Evolutionary conservation across 2,329 filamentous ascomycete species (phyloP), one percentile per base, ranked within the genome.

Genomic region (Beauveria caledonica): DNA sequence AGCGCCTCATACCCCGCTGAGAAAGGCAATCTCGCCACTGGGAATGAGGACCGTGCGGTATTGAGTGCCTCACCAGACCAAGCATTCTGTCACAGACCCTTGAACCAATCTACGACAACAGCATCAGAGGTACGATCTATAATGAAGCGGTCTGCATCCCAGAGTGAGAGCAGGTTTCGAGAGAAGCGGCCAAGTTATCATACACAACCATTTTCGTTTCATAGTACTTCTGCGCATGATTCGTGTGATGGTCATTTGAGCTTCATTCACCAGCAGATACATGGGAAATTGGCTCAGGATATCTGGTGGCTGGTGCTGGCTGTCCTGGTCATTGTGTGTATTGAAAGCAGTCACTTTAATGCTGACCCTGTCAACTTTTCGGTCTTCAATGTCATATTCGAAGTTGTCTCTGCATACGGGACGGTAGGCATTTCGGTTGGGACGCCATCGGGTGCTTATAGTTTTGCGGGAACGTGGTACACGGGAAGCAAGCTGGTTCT

Each of bases 231-330:
- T 17, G 15, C n/a, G 9, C n/a, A 13, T 9, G 2, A 6, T 8
- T 23, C 46, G n/a, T 17, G 17, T 21, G 53, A 69, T 50, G 78
- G 75, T 8, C 76, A 73, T 15, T 72, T 75, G 58, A 77, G 76
- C 62, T 81, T 83, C 58, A 72, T 84, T 15, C 75, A 76, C 45
- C 77, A 81, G 63, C 84, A 88, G 67, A 74, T 87, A 23, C 80
- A 83, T n/a, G 80, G 80, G 6, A 86, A 88, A 68, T 77, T 88
- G 2, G 81, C 83, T 33, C 84, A 88, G 68, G 86, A 88, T 66
- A 74, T 88, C 17, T 88, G 86, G 85, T 84, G 80, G 74, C 80
- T 88, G 15, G 79, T 83, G 3, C 70, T 87, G 0, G 82, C 83
- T 2, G 77, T 86, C 13, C 76, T 87, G 54, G 69, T 84, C 36